Base-by-base conservation (phyloP, 371 early-diverging fungal genomes). In the Phascolomyces articulosus region DNA sequence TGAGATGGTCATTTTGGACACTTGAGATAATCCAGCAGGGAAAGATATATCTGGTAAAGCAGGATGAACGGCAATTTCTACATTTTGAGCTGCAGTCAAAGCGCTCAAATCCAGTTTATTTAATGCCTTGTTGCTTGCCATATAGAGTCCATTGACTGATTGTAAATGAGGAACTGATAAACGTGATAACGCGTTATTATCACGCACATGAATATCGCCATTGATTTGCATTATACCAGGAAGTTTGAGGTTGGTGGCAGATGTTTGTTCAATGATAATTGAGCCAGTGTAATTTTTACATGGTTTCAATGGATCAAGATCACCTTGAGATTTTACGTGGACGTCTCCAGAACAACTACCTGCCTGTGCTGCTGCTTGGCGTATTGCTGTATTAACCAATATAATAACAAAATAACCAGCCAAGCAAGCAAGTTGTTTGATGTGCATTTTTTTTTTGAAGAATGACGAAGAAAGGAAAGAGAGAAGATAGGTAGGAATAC, bases 211-310 rank as follows among this genome's bases (percentile, higher is more conserved):
- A 54, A 87, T 64, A 51, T 84, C 74, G 0, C 85, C 85, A 23
- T 69, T 58, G 27, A 87, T 31, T 2, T 66, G 31, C 29, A 70
- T 75, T 20, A 86, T 67, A 15, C 72, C 71, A 4, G 76, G 48
- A 20, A 83, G 55, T 3, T 58, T 69, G 7, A 80, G 28, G 15
- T 63, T 54, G 11, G 62, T 7, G 2, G 60, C 67, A 38, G 55
- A 66, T 11, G 72, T 40, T 20, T 66, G 66, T 40, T 77, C 71
- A 20, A 86, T 68, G 15, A 71, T 60, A 21, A 83, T 69, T 38
- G 67, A 71, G 2, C 85, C 86, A 23, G 71, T 65, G 27, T 79
- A 83, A 1, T 66, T 68, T 11, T 75, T 70, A 58, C 86, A 86
- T 27, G 49, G 60, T 8, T 71, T 66, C 9, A 85, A 21, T 3